Conservation (phyloP, 2,329 filamentous ascomycete genomes). For the Shiraia bambusicola region DNA sequence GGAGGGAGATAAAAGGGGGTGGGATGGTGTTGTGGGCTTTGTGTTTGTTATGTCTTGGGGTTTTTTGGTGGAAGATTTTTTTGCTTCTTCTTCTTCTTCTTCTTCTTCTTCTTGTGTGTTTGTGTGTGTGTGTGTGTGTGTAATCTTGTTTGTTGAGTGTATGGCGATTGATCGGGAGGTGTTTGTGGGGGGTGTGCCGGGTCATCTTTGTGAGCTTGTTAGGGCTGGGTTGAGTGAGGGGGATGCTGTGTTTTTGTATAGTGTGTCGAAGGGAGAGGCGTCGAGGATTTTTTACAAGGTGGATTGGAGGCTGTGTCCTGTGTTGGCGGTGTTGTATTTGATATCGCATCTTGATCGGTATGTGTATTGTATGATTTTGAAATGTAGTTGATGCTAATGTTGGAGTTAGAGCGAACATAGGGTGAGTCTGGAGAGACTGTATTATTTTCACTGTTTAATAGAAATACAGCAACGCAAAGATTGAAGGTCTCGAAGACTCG, state of each 20-base stretch:
- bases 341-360: slow-evolving; percentile 33
- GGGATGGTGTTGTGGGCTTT: too few relatives aligned
- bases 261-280: slow-evolving; percentile 22
- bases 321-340: slow-evolving; percentile 29
- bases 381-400: not conserved
- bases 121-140: too few relatives aligned
- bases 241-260: slow-evolving; percentile 30
- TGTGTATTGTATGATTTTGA: not conserved
- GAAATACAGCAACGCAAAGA: slow-evolving; percentile 45
- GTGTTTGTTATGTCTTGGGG: too few relatives aligned
- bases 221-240: slow-evolving; percentile 21
- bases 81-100: too few relatives aligned
- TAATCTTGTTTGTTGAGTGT: too few relatives aligned
- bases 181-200: not conserved
- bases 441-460: not conserved
- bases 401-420: slow-evolving; percentile 36
- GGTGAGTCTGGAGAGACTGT: slow-evolving; percentile 1
- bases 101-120: too few relatives aligned
- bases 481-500: slow-evolving; percentile 31
- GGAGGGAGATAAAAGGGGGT: too few relatives aligned
- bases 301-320: slow-evolving; percentile 24
- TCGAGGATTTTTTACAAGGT: slow-evolving; percentile 29
- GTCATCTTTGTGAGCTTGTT: slow-evolving; percentile 11
- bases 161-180: too few relatives aligned
- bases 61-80: too few relatives aligned